Conservation (phyloP, 495 filamentous ascomycete species). For the Aspergillus egyptiacus region DNA sequence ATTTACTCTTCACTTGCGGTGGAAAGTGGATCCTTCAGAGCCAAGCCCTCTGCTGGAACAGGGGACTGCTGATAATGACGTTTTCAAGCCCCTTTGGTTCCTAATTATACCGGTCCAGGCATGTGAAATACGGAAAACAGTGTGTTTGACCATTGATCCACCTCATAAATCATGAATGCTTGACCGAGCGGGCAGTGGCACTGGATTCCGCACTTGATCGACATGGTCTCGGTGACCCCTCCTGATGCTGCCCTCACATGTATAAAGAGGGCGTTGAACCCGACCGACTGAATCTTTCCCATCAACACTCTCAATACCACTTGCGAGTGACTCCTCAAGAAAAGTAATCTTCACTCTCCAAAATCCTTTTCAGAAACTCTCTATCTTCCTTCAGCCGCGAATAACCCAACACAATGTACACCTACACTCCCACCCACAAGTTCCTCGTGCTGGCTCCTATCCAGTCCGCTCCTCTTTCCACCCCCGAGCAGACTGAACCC, state of each 20-base stretch:
- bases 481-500: conserved; percentile 20
- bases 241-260: conserved; percentile 11
- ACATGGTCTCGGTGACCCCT: conserved; percentile 24
- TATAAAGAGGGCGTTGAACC: conserved; percentile 34
- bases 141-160: conserved; percentile 16
- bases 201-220: conserved; percentile 25
- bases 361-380: too few relatives aligned
- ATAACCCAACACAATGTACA: conserved; percentile 30
- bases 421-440: conserved; percentile 29
- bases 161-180: background rate
- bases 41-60: conserved; percentile 17
- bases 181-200: conserved; percentile 1
- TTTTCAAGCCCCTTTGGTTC: conserved; percentile 13
- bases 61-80: conserved; percentile 19
- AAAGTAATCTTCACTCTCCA: conserved; percentile 1
- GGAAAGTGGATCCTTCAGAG: conserved; percentile 10
- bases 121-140: conserved; percentile 21
- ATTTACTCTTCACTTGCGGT: background rate
- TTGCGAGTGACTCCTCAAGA: background rate
- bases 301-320: conserved; percentile 3
- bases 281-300: conserved; percentile 12
- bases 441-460: conserved; percentile 39
- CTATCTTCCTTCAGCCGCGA: conserved; percentile 10
- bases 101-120: conserved; percentile 14
- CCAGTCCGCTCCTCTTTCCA: conserved; percentile 30